Conservation (phyloP, 352 stramenopile species). For the Pilasporangium apinafurcum region DNA sequence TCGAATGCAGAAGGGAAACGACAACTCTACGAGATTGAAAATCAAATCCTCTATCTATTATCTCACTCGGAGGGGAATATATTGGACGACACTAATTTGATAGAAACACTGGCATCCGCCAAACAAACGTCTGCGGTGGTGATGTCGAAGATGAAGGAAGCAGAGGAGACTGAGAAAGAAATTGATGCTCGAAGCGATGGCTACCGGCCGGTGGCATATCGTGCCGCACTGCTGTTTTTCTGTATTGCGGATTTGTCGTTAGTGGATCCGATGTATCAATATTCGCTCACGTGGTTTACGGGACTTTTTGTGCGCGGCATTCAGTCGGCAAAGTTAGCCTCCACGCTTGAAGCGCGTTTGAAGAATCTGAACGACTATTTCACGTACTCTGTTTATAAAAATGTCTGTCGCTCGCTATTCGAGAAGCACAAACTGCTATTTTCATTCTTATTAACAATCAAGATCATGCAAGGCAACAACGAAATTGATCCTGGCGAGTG, state of each 20-base stretch:
- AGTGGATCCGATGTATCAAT: slow-evolving; percentile 90
- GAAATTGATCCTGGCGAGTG: slow-evolving; percentile 81
- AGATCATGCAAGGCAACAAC: slow-evolving; percentile 84
- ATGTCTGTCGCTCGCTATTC: slow-evolving; percentile 91
- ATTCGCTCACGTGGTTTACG: slow-evolving; percentile 92
- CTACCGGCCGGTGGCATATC: slow-evolving; percentile 86
- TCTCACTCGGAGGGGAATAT: slow-evolving; percentile 91
- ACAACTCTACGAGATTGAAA: slow-evolving; percentile 90
- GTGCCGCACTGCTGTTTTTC: slow-evolving; percentile 88
- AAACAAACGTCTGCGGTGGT: slow-evolving; percentile 79
- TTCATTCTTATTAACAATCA: slow-evolving; percentile 87
- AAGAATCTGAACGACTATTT: slow-evolving; percentile 91
- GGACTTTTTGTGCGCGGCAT: slow-evolving; percentile 89
- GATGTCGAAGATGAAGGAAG: slow-evolving; percentile 88
- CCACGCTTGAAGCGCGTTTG: slow-evolving; percentile 67
- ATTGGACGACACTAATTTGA: slow-evolving; percentile 89
- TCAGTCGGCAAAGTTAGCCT: slow-evolving; percentile 59
- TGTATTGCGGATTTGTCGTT: slow-evolving; percentile 86
- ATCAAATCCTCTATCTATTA: slow-evolving; percentile 89
- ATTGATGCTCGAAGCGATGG: slow-evolving; percentile 84
- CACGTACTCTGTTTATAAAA: slow-evolving; percentile 93
- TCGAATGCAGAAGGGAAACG: slow-evolving; percentile 86
- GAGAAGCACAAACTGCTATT: slow-evolving; percentile 94
- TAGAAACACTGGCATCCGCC: slow-evolving; percentile 83
- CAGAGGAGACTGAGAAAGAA: slow-evolving; percentile 87